These are phyloP conservation scores for Chrysanthemum makinoi DNA, from an alignment of 129 eudicot genomes.

Conservation along the genomic window DNA sequence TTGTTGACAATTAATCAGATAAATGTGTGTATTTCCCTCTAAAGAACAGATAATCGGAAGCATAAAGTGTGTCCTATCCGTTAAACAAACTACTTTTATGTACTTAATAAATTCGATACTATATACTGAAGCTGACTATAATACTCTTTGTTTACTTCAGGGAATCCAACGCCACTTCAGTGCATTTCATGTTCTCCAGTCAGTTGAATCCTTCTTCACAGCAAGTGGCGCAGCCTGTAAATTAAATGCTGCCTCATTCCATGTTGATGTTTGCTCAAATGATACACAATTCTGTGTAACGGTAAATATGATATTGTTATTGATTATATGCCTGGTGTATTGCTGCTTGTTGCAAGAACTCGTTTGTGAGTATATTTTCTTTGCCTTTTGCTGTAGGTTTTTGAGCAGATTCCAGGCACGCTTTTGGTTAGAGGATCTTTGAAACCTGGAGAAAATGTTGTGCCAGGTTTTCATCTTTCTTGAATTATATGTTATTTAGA, in stretches of 20 bases:
- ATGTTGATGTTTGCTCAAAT: slow-evolving; percentile 58
- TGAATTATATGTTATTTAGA: slow-evolving; percentile 12
- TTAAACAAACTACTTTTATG: neutral
- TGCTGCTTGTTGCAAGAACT: slow-evolving; percentile 9
- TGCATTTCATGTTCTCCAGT: slow-evolving; percentile 72
- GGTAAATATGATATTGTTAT: slow-evolving; percentile 33
- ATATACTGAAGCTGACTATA: neutral
- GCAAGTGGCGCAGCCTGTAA: slow-evolving; percentile 59
- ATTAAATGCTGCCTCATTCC: slow-evolving; percentile 55
- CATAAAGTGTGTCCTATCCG: neutral
- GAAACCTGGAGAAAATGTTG: slow-evolving; percentile 47
- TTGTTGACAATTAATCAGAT: too few species aligned
- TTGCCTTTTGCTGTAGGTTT: slow-evolving; percentile 48
- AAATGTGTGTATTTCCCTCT: too few species aligned
- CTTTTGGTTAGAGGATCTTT: slow-evolving; percentile 82
- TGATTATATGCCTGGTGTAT: neutral
- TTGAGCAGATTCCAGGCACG: slow-evolving; percentile 95
- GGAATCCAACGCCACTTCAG: slow-evolving; percentile 81
- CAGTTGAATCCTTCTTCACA: slow-evolving; percentile 64
- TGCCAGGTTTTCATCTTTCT: slow-evolving; percentile 50
- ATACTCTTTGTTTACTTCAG: slow-evolving; percentile 33
- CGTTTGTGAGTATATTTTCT: slow-evolving; percentile 12
- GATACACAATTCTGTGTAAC: slow-evolving; percentile 53
- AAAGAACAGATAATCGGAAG: too few species aligned
- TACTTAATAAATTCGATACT: slow-evolving; percentile 3